Percentiles rank a stretch among this genome's conserved stretches.
These are phyloP conservation scores for Hyaloscypha hepaticicola DNA, from an alignment of 495 filamentous ascomycete species.

Conservation along the genomic window DNA sequence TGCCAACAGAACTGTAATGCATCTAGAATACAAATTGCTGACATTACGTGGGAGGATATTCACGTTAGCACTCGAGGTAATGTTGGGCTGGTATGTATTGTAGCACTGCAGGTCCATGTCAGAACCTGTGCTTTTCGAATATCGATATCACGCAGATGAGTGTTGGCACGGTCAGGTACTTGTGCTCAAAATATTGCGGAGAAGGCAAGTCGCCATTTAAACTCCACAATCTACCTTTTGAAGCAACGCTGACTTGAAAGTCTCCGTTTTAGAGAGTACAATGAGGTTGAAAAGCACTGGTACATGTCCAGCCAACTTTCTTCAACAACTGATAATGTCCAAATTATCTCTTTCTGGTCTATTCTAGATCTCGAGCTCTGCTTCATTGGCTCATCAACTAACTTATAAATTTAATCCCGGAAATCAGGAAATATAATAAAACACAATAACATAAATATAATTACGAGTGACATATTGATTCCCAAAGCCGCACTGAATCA, in stretches of 20 bases:
- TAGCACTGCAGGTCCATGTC: conserved; percentile 46
- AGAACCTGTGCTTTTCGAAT: conserved; percentile 47
- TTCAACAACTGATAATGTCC: not conserved
- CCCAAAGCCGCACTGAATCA: too few species aligned
- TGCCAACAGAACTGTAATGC: conserved; percentile 47
- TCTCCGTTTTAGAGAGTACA: not conserved
- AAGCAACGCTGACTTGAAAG: not conserved
- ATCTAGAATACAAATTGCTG: conserved; percentile 47
- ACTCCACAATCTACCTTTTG: not conserved
- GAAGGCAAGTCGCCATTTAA: conserved; percentile 33
- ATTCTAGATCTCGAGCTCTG: too few species aligned
- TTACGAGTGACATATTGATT: too few species aligned
- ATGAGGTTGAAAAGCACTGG: not conserved
- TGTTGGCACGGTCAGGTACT: conserved; percentile 40
- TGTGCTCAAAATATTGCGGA: conserved; percentile 47
- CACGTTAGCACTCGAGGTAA: conserved; percentile 55
- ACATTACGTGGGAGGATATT: conserved; percentile 57
- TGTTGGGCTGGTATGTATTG: conserved; percentile 55
- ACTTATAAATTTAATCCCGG: not conserved
- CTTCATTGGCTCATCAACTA: too few species aligned
- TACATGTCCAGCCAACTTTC: not conserved
- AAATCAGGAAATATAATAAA: too few species aligned
- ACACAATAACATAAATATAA: too few species aligned
- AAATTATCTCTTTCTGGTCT: not conserved
- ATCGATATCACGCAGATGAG: conserved; percentile 48